Evolutionary conservation across 2,329 filamentous ascomycete species (phyloP).

Genomic region (Fusarium sp.): DNA sequence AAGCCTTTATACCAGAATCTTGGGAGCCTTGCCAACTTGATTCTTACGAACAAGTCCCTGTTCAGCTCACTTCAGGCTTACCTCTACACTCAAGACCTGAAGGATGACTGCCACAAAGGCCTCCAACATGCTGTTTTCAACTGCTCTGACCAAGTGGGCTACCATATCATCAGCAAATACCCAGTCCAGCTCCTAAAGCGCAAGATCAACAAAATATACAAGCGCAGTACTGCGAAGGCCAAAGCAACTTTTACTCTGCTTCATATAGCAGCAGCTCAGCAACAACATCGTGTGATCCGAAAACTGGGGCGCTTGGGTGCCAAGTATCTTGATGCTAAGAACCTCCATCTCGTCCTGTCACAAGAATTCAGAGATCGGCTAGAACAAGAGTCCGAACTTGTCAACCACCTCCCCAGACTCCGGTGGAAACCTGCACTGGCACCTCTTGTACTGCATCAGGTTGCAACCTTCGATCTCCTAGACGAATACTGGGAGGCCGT

Average conservation of each 20-base stretch:
- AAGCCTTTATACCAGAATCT: neutral
- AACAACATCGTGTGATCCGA: neutral
- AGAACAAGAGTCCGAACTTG: neutral
- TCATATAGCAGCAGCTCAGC: constrained; percentile 3
- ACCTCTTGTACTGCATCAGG: neutral
- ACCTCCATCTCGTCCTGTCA: neutral
- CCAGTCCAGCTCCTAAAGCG: neutral
- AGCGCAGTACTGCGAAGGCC: too few species aligned
- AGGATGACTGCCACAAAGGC: neutral
- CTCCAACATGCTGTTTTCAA: neutral
- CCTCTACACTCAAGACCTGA: constrained; percentile 6
- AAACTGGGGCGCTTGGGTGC: constrained; percentile 1
- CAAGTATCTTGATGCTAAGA: neutral
- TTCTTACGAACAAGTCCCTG: neutral
- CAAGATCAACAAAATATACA: neutral
- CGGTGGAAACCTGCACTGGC: constrained; percentile 2
- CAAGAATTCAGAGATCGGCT: neutral
- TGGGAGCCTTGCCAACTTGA: neutral
- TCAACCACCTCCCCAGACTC: neutral
- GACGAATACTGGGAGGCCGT: neutral
- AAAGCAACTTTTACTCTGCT: constrained; percentile 6
- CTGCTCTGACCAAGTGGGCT: neutral
- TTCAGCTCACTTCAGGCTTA: neutral
- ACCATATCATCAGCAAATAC: neutral
- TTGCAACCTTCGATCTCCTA: neutral